Evolutionary conservation across 805 yeast genomes (phyloP), one percentile per base, ranked within the genome.

Genomic region (Kluyveromyces dobzhanskii): DNA sequence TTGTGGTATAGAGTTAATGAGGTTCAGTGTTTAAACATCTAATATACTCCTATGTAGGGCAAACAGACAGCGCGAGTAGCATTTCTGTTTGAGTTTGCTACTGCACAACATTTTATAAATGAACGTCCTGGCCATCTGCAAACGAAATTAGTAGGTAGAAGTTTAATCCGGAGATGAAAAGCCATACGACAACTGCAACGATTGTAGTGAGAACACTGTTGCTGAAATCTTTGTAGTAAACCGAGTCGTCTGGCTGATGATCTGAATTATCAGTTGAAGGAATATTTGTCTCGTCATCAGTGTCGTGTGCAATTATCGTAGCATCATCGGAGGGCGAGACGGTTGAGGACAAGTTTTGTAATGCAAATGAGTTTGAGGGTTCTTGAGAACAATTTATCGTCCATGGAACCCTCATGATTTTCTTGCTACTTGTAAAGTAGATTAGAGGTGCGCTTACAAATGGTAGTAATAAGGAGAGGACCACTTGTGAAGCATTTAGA

Each of bases 361-460:
- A 26, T 28, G 38, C 40, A n/a, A 31, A 43, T 29, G 44, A 48
- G 12, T 41, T 30, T 7, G 32, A 38, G 17, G 31, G 33, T 13
- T 40, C 36, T 32, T 42, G 37, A 37, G 42, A 41, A 32, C 47
- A 44, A 31, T 45, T 37, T 30, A 40, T 50, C 28, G 40, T 50
- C 11, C 57, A 18, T 25, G 67, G 69, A 7, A 78, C 84, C 30
- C 74, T 65, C 92, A 83, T 83, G 42, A 80, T 78, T 30, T 67
- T 59, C 49, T 76, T 76, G 35, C 71, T 75, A 49, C 85, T 74
- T 0, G 95, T 87, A 57, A 87, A 83, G 55, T 76, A 81, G 40
- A 87, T 73, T 54, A 87, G 66, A 14, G 97, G 97, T 0, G 95
- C 95, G 28, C 85, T 76, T 11, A 87, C 92, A 49, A 85, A 78